Base-by-base conservation (phyloP, 371 early-diverging fungal genomes). In the Mortierella sp. region DNA sequence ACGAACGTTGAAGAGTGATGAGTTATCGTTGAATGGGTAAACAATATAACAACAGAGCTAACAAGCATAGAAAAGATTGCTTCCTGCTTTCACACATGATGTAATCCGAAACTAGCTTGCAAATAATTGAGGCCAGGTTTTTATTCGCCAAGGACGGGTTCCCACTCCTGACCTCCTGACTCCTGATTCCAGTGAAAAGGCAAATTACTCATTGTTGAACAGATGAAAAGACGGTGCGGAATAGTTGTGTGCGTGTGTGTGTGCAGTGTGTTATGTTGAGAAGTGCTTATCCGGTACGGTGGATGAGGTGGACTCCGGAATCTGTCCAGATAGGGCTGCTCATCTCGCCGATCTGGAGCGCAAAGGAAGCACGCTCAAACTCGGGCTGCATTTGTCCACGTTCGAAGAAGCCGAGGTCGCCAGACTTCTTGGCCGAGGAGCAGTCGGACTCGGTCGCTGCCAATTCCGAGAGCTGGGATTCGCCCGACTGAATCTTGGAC, bases 281-380 rank as follows among this genome's bases (percentile, higher is more conserved):
- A 18, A 8, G 43, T 51, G 14, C 70, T 90, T 93, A 98, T 6
- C 92, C 96, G 16, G 97, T 97, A 83, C 98, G 93, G 76, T 96
- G 82, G 75, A 99, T 98, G 63, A 99, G 88, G 83, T 99, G 99
- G 43, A 97, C 94, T 70, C 99, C 99, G 78, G 96, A 96, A 76
- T 97, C 98, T n/a, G 97, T 94, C 90, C 94, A 94, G 24, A 99
- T 93, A 21, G 96, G 96, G 63, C 89, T 90, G 81, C 95, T 95
- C 75, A 98, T 88, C 88, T 97, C 93, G 6, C 97, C 98, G 5
- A 97, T 95, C 87, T 94, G 77, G 11, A 99, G 91, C 0, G 91
- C 95, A 91, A 95, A 96, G n/a, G 98, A 94, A 3, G 97, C 97
- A 16, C 95, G 91, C 80, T 99, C 98, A 89, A 98, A 99, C 29